Conservation (phyloP, 208 protist species). For the Strigomonas culicis region DNA sequence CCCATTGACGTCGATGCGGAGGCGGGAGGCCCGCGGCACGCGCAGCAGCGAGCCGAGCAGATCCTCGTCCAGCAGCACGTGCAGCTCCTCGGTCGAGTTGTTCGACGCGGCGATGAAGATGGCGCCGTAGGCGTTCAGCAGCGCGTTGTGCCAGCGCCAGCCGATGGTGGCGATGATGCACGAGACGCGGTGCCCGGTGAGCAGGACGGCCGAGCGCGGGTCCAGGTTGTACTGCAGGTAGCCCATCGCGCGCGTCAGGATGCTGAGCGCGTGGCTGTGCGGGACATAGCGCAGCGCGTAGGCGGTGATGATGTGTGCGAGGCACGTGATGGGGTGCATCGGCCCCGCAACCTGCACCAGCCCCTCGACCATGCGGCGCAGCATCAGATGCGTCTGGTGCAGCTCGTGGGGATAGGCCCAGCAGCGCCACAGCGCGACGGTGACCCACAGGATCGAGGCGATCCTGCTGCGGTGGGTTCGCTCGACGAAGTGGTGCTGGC, state of each 20-base stretch:
- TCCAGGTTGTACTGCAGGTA: conserved; percentile 26
- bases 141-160: conserved; percentile 36
- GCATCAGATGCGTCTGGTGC: conserved; percentile 21
- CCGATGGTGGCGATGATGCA: conserved; percentile 11
- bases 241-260: conserved; percentile 27
- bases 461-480: conserved; percentile 31
- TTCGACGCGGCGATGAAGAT: conserved; percentile 37
- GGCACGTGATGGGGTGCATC: conserved; percentile 40
- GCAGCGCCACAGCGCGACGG: conserved; percentile 29
- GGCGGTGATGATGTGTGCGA: conserved; percentile 32
- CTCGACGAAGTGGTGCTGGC: conserved; percentile 36
- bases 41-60: conserved; percentile 39
- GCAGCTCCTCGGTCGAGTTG: conserved; percentile 21
- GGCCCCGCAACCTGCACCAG: conserved; percentile 33
- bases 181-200: conserved; percentile 25
- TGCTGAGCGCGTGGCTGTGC: conserved; percentile 25
- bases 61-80: conserved; percentile 24
- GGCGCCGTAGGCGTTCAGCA: conserved; percentile 56
- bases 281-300: conserved; percentile 19
- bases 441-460: conserved; percentile 36
- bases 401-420: conserved; percentile 24
- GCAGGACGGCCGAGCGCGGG: conserved; percentile 24
- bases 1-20: conserved; percentile 23
- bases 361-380: conserved; percentile 33
- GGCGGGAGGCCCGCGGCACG: conserved; percentile 26